Conservation (phyloP, 2,329 filamentous ascomycete species). For the Teratosphaeria gauchensis region DNA sequence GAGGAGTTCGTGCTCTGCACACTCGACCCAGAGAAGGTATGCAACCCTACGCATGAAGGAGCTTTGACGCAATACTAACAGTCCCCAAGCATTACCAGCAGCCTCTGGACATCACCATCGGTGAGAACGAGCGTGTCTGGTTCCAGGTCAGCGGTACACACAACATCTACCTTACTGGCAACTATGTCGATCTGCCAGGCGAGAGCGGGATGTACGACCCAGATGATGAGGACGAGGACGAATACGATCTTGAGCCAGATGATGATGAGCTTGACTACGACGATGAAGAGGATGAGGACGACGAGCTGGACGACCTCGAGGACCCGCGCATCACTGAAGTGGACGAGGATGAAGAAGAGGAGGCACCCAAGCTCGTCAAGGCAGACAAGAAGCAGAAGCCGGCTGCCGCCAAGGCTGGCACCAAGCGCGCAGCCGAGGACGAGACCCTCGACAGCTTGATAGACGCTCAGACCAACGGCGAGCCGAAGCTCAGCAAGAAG, state of each 20-base stretch:
- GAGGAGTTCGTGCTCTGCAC: slow-evolving; percentile 95
- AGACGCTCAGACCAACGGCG: slow-evolving; percentile 57
- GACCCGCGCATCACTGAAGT: slow-evolving; percentile 79
- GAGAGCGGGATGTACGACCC: slow-evolving; percentile 54
- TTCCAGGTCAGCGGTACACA: slow-evolving; percentile 88
- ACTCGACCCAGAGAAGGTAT: slow-evolving; percentile 82
- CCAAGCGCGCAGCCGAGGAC: slow-evolving; percentile 81
- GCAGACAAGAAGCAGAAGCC: slow-evolving; percentile 60
- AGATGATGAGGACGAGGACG: slow-evolving; percentile 49
- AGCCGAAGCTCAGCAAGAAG: slow-evolving; percentile 83
- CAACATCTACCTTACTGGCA: slow-evolving; percentile 85
- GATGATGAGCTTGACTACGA: slow-evolving; percentile 44
- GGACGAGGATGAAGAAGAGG: slow-evolving; percentile 67
- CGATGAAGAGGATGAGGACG: slow-evolving; percentile 32
- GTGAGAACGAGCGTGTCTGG: slow-evolving; percentile 80
- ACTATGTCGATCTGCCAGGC: slow-evolving; percentile 71
- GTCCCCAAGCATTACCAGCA: slow-evolving; percentile 79
- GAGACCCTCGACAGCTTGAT: slow-evolving; percentile 71
- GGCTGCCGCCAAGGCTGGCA: slow-evolving; percentile 45
- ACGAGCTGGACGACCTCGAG: slow-evolving; percentile 51
- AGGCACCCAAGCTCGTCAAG: slow-evolving; percentile 46
- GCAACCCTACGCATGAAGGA: slow-evolving; percentile 13
- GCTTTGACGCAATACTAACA: not conserved
- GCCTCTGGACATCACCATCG: slow-evolving; percentile 82
- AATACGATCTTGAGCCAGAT: slow-evolving; percentile 62